Percentiles rank a stretch among this genome's conserved stretches.
Conservation (phyloP, 768 basidiomycete genomes). For the Tricholomella constricta region DNA sequence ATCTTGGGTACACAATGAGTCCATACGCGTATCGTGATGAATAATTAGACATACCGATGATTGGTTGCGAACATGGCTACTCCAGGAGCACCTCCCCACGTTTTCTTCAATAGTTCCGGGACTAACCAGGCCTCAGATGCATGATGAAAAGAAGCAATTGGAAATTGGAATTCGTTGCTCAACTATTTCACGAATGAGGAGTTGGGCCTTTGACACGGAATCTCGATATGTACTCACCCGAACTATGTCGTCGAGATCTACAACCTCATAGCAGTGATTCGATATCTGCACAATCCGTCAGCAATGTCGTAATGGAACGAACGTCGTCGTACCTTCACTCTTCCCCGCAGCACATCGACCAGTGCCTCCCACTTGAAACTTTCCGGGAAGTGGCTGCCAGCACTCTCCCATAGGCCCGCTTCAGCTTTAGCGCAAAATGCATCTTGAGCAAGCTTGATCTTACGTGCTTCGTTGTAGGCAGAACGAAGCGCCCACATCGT, state of each 20-base stretch:
- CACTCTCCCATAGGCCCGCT: slow-evolving; percentile 42
- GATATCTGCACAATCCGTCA: slow-evolving; percentile 44
- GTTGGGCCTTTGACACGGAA: not conserved
- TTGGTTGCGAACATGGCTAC: slow-evolving; percentile 82
- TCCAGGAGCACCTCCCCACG: slow-evolving; percentile 67
- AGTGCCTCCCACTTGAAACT: slow-evolving; percentile 73
- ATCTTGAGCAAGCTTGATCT: slow-evolving; percentile 70
- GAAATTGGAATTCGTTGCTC: slow-evolving; percentile 89
- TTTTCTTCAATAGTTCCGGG: slow-evolving; percentile 74
- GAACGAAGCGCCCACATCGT: slow-evolving; percentile 73
- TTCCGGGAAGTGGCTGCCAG: slow-evolving; percentile 61
- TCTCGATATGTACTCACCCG: slow-evolving; percentile 45
- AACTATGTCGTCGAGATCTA: slow-evolving; percentile 70
- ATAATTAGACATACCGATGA: slow-evolving; percentile 45
- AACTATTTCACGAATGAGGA: slow-evolving; percentile 43
- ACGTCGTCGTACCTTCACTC: slow-evolving; percentile 63
- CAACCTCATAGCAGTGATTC: slow-evolving; percentile 71
- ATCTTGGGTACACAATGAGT: slow-evolving; percentile 27
- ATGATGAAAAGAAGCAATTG: slow-evolving; percentile 81
- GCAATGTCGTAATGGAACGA: not conserved
- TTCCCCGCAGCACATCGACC: slow-evolving; percentile 82
- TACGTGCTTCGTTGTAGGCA: slow-evolving; percentile 77
- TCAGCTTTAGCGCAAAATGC: slow-evolving; percentile 67
- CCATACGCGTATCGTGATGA: not conserved
- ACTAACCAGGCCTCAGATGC: slow-evolving; percentile 93